Base-by-base conservation (phyloP, 805 yeast genomes). In the Kodamaea fukazawae region DNA sequence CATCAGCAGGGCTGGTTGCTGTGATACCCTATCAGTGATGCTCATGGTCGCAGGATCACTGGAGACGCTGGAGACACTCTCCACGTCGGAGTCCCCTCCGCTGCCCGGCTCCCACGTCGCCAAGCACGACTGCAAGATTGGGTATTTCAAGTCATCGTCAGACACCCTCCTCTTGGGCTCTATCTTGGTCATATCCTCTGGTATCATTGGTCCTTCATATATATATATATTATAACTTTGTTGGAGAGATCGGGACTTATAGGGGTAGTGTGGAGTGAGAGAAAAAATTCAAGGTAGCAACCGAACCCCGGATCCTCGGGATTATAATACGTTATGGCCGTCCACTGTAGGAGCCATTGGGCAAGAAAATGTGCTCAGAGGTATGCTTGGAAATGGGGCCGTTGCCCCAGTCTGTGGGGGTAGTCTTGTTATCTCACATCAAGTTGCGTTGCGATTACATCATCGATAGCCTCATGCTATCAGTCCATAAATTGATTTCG, bases 121-220 rank as follows among this genome's bases (percentile, higher is more conserved):
- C 4, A 34, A 12, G n/a, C 32, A 34, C 11, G 37, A 38, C 12
- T 38, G 36, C 13, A 32, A 34, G n/a, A 38, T 38, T n/a, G 70
- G 63, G 45, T 55, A 46, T 34, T 44, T 47, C 44, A 62, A 51
- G 36, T 54, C 60, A 23, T 61, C 65, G 36, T 51, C 40, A 6
- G 23, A 20, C 7, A 20, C 8, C 23, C 8, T 20, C 8, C 23
- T 5, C 8, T 20, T 20, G 23, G 23, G 5, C 5, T 20, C 23
- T 20, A 20, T 5, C 23, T 20, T 20, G 23, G 7, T 20, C 23
- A 20, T 20, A 20, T 20, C 36, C 25, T 10, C 26, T 17, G 7
- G 25, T n/a, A 11, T 13, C 11, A 17, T 17, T 15, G 7, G 25
- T 13, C 16, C n/a, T 16, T 4, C n/a, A n/a, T n/a, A n/a, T n/a